Base-by-base conservation (phyloP, 2,329 filamentous ascomycete species). In the Neoascochyta sp. region DNA sequence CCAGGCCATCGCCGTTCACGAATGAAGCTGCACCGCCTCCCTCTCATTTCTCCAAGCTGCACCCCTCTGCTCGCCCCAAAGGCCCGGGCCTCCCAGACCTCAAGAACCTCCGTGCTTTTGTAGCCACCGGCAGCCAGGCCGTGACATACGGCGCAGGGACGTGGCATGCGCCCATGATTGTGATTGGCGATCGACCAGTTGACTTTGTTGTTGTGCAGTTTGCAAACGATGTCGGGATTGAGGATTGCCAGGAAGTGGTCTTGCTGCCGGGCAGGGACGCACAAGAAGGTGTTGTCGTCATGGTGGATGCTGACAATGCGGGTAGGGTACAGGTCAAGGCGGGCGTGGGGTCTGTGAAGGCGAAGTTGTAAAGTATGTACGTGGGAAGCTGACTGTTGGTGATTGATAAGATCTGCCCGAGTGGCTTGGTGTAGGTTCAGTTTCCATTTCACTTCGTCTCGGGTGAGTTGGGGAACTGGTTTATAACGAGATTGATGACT, bases 161-260 rank as follows among this genome's bases (percentile, higher is more conserved):
- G 31, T 98, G 82, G 90, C 92, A 98, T 69, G 88, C 90, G 39
- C 92, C 92, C 1, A 96, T 98, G 90, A 84, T 88, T 9, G 88
- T 86, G 10, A 64, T 96, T 27, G 89, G 89, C 1, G 61, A 66
- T 24, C 65, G 69, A 31, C 72, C 80, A 12, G 70, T 95, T 26
- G 86, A 92, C 57, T 96, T 95, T 62, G 57, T 62, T 4, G 90
- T 96, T 2, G 76, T 85, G 45, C 90, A 96, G 67, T 92, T 85
- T 67, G 80, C 81, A 18, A 96, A 93, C 62, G 88, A 85, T 2
- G 81, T 92, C 9, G 76, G 67, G 0, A 66, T 74, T 2, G 90
- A 96, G 66, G 92, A 98, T 64, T 95, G 87, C 52, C 87, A 98
- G 68, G 81, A 95, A 64, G 78, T 86, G 11, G 66, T 59, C 4